Conservation (phyloP, 1,284 basidiomycete genomes). For the Afroboletus lepidellus region DNA sequence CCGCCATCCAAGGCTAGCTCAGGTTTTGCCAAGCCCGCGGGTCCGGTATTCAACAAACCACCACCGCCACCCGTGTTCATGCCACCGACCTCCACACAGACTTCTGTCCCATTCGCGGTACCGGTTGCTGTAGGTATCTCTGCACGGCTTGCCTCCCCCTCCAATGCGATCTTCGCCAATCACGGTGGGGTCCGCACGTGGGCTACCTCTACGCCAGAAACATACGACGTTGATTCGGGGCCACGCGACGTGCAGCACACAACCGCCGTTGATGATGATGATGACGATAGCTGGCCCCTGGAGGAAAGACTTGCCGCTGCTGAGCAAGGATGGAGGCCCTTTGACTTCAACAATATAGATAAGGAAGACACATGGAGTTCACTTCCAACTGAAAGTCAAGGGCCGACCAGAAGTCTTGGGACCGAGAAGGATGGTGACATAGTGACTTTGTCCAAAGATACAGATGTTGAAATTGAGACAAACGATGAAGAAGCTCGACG, state of each 20-base stretch:
- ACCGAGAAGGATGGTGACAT: conserved; percentile 11
- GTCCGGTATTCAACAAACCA: conserved; percentile 56
- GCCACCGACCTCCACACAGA: conserved; percentile 35
- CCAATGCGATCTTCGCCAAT: conserved; percentile 46
- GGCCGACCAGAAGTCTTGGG: conserved; percentile 28
- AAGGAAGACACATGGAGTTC: conserved; percentile 75
- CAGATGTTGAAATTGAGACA: conserved; percentile 3
- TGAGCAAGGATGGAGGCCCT: conserved; percentile 56
- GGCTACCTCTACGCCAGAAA: conserved; percentile 61
- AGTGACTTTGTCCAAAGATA: conserved; percentile 15
- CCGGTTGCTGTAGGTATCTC: conserved; percentile 47
- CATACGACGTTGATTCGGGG: conserved; percentile 43
- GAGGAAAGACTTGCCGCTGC: conserved; percentile 57
- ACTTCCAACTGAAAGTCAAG: conserved; percentile 53
- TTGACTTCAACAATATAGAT: conserved; percentile 37
- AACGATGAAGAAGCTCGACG: conserved; percentile 24
- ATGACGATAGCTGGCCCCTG: conserved; percentile 72
- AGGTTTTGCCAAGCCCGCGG: conserved; percentile 38
- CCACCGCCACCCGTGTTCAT: conserved; percentile 52
- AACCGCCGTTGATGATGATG: conserved; percentile 55
- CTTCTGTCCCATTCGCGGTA: conserved; percentile 36
- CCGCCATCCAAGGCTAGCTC: conserved; percentile 40
- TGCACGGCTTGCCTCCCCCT: conserved; percentile 33
- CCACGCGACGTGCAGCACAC: conserved; percentile 29
- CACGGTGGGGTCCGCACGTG: conserved; percentile 47